Evolutionary conservation across 129 eudicot species (phyloP).

Genomic region (Flaveria bidentis): DNA sequence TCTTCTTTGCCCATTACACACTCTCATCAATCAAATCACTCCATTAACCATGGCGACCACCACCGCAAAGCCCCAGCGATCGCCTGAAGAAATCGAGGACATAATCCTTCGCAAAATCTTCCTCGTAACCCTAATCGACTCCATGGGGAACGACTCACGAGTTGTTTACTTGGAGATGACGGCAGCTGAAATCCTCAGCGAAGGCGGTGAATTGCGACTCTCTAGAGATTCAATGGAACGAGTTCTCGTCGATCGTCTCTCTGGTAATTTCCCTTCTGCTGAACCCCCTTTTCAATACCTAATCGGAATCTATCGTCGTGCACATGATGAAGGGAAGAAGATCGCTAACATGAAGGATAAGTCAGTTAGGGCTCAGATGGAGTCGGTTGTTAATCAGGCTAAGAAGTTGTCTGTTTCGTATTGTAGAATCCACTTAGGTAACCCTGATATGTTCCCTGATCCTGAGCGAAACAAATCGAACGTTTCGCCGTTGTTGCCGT

Average conservation of each 20-base stretch:
- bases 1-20: background rate
- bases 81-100: conserved; percentile 86
- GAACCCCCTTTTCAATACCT: conserved; percentile 83
- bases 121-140: conserved; percentile 66
- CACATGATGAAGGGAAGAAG: conserved; percentile 73
- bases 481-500: conserved; percentile 68
- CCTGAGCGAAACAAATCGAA: conserved; percentile 35
- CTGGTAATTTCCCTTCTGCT: conserved; percentile 55
- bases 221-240: conserved; percentile 78
- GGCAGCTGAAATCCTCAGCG: conserved; percentile 88
- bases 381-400: conserved; percentile 63
- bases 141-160: conserved; percentile 68
- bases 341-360: conserved; percentile 79
- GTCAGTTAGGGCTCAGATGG: conserved; percentile 68
- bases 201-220: conserved; percentile 64
- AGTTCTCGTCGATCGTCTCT: conserved; percentile 77
- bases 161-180: conserved; percentile 82
- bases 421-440: conserved; percentile 81
- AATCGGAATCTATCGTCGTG: conserved; percentile 61
- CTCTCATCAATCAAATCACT: conserved; percentile 17
- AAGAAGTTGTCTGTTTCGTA: conserved; percentile 69
- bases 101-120: conserved; percentile 77
- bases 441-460: conserved; percentile 83
- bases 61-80: conserved; percentile 61
- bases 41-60: conserved; percentile 53